phyloP scores from a whole-genome alignment of 192 early-diverging fungal genomes.

The Coemansia sp. region DNA sequence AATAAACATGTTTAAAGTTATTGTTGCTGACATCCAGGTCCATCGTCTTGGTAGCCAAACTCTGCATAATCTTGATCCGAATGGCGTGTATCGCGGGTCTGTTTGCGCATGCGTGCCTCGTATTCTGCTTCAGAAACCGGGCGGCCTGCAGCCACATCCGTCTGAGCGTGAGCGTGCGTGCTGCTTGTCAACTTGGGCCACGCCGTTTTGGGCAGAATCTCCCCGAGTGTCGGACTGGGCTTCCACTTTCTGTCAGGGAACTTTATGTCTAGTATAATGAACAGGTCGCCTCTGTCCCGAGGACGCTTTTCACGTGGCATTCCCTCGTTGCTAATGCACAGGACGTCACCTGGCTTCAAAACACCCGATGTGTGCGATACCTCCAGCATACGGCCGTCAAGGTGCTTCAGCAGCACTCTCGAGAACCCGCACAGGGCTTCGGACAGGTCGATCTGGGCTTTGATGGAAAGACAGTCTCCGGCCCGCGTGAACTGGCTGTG shows the following conservation, averaged over 20 bases:
- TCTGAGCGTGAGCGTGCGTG: neutral
- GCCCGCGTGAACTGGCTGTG: conserved; percentile 79
- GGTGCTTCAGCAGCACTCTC: conserved; percentile 71
- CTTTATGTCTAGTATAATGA: conserved; percentile 79
- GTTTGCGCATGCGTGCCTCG: conserved; percentile 8
- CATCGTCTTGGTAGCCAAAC: conserved; percentile 2
- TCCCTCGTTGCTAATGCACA: conserved; percentile 83
- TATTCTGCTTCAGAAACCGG: conserved; percentile 15
- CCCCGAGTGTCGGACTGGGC: conserved; percentile 20
- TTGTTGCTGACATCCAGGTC: conserved; percentile 3
- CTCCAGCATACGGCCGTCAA: conserved; percentile 84
- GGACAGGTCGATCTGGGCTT: conserved; percentile 77
- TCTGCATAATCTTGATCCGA: neutral
- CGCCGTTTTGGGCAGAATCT: conserved; percentile 8
- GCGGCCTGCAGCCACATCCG: conserved; percentile 6
- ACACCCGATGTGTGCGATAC: conserved; percentile 80
- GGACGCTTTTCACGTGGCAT: conserved; percentile 82
- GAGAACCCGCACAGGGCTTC: conserved; percentile 94
- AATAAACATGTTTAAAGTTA: neutral
- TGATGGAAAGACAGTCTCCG: conserved; percentile 78
- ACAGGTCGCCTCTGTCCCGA: conserved; percentile 82
- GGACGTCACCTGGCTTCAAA: conserved; percentile 85
- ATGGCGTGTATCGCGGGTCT: conserved; percentile 8
- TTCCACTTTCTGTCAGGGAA: conserved; percentile 65
- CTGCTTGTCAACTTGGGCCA: neutral